A percentile compares a stretch with the other conserved stretches of the same genome.
phyloP scores from a whole-genome alignment of 208 protist genomes.

The Leishmania tropica region DNA sequence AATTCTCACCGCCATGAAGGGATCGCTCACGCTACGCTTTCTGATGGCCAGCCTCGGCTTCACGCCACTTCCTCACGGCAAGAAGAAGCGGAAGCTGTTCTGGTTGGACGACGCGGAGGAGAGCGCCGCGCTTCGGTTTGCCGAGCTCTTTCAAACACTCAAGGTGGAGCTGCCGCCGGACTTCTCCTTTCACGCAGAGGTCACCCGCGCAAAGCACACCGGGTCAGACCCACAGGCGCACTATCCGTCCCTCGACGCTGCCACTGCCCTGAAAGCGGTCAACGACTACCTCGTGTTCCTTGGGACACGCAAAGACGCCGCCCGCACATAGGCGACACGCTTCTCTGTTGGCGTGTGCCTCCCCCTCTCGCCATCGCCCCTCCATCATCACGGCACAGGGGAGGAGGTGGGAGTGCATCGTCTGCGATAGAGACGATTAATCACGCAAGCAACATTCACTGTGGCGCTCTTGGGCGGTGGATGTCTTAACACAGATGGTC shows the following conservation, averaged over 20 bases:
- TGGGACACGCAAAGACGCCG: conserved; percentile 66
- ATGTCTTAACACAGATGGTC: background rate
- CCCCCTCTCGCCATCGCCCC: background rate
- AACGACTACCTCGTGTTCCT: conserved; percentile 74
- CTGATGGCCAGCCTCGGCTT: conserved; percentile 74
- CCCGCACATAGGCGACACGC: conserved; percentile 4
- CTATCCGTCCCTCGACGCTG: conserved; percentile 47
- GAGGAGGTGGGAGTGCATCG: background rate
- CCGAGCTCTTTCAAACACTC: conserved; percentile 63
- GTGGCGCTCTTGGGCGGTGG: background rate
- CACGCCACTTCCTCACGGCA: conserved; percentile 27
- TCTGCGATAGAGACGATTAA: background rate
- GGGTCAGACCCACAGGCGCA: background rate
- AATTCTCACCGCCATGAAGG: conserved; percentile 56
- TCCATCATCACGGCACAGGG: background rate
- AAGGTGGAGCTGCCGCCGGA: conserved; percentile 57
- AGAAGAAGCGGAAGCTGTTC: conserved; percentile 19
- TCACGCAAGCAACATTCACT: background rate
- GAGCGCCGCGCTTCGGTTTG: conserved; percentile 38
- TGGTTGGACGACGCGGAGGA: conserved; percentile 75
- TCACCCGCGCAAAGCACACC: conserved; percentile 24
- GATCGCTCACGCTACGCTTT: conserved; percentile 55
- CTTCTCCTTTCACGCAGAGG: conserved; percentile 64
- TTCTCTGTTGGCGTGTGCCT: background rate
- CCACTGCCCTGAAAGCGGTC: conserved; percentile 39